Percentiles rank a stretch among this genome's conserved stretches.
Evolutionary conservation across 108 stramenopile genomes (phyloP).

Genomic region (Nitzschia inconspicua): DNA sequence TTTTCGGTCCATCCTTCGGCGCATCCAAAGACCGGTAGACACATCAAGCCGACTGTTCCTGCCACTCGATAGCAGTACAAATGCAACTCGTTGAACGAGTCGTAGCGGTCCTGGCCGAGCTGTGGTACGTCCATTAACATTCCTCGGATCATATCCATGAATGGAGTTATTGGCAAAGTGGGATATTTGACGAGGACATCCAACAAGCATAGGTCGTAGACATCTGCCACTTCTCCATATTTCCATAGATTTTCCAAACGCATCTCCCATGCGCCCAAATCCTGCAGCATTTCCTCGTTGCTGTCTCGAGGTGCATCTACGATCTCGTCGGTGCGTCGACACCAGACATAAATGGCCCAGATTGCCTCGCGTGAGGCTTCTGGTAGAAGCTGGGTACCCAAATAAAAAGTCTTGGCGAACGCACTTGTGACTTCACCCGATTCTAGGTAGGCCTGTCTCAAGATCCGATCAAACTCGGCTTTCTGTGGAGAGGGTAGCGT

Average conservation of each 20-base stretch:
- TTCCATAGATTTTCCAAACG: slow-evolving; percentile 81
- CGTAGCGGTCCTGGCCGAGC: slow-evolving; percentile 90
- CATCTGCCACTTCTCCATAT: slow-evolving; percentile 82
- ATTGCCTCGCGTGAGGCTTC: slow-evolving; percentile 67
- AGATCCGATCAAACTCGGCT: slow-evolving; percentile 31
- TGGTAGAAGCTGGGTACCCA: slow-evolving; percentile 86
- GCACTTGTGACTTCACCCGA: slow-evolving; percentile 94
- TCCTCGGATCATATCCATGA: slow-evolving; percentile 94
- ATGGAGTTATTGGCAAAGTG: slow-evolving; percentile 82
- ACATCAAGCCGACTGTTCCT: slow-evolving; percentile 97
- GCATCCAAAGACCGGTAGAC: slow-evolving; percentile 91
- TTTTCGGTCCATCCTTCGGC: slow-evolving; percentile 76
- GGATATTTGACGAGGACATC: slow-evolving; percentile 89
- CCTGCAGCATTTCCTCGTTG: slow-evolving; percentile 72
- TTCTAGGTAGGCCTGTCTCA: slow-evolving; percentile 84
- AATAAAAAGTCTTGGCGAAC: slow-evolving; percentile 96
- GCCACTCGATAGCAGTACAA: slow-evolving; percentile 97
- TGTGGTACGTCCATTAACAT: slow-evolving; percentile 97
- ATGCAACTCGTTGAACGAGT: slow-evolving; percentile 92
- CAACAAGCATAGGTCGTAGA: slow-evolving; percentile 88
- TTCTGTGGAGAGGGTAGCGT: slow-evolving; percentile 15
- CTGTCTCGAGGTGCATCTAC: slow-evolving; percentile 89
- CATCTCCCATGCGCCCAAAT: slow-evolving; percentile 82
- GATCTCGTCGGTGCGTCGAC: slow-evolving; percentile 96
- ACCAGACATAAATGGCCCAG: slow-evolving; percentile 98